phyloP scores from a whole-genome alignment of 176 grass and related monocot species.

The Panicum miliaceum region DNA sequence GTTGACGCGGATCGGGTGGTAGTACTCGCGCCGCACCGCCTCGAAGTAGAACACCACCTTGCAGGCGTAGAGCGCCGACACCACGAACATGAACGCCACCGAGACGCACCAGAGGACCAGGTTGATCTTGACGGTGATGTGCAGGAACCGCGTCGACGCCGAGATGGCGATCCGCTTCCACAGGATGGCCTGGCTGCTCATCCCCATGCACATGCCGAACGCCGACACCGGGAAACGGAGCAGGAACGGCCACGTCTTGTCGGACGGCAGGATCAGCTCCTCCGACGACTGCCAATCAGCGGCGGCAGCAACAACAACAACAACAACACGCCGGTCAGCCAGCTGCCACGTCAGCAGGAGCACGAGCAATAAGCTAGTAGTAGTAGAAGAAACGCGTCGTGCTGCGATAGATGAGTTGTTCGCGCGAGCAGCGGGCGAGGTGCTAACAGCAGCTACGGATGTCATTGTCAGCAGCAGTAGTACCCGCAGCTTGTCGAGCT shows the following conservation, averaged over 20 bases:
- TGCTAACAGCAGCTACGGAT: background rate
- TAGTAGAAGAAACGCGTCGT: background rate
- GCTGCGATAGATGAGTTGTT: background rate
- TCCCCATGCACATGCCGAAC: constrained; percentile 86
- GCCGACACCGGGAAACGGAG: constrained; percentile 86
- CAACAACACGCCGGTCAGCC: background rate
- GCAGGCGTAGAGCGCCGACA: constrained; percentile 61
- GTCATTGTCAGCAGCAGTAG: background rate
- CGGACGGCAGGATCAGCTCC: constrained; percentile 69
- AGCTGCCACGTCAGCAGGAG: background rate
- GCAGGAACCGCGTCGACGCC: constrained; percentile 74
- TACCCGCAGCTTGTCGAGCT: constrained; percentile 87
- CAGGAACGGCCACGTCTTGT: constrained; percentile 98
- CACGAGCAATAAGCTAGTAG: background rate
- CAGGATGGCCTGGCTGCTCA: constrained; percentile 92
- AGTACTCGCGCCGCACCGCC: constrained; percentile 85
- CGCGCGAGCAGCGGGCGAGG: too few species aligned
- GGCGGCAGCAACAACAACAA: too few species aligned
- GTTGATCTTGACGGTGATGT: constrained; percentile 69
- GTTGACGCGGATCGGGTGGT: constrained; percentile 90
- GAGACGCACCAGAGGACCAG: constrained; percentile 86
- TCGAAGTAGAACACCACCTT: constrained; percentile 88
- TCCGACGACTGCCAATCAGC: constrained; percentile 78
- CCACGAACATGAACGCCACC: constrained; percentile 46
- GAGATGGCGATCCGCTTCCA: constrained; percentile 85